Percentiles rank a stretch among this genome's conserved stretches.
Evolutionary conservation across 2,329 filamentous ascomycete species (phyloP).

Genomic region (Apiospora arundinis): DNA sequence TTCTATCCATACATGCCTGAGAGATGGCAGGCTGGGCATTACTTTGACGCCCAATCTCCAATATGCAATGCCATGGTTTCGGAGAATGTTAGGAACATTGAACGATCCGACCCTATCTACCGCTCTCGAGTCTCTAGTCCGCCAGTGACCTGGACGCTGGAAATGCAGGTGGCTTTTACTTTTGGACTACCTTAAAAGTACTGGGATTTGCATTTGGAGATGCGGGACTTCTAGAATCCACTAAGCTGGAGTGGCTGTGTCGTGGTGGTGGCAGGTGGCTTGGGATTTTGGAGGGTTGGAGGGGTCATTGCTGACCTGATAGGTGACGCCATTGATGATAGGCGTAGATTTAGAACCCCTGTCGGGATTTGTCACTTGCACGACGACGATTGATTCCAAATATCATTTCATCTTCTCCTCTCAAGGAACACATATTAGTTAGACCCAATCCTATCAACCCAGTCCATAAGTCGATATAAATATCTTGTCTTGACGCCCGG

Average conservation of each 20-base stretch:
- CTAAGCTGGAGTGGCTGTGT: background rate
- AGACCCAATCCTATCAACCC: background rate
- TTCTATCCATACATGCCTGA: background rate
- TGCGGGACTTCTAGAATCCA: background rate
- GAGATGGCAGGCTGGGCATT: background rate
- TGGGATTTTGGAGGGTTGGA: background rate
- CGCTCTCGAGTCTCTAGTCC: background rate
- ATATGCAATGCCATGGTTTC: background rate
- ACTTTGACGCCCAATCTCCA: conserved; percentile 1
- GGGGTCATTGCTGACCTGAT: conserved; percentile 18
- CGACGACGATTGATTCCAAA: conserved; percentile 22
- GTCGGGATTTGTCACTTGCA: conserved; percentile 7
- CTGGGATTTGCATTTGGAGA: background rate
- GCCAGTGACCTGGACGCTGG: no score
- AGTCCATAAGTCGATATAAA: background rate
- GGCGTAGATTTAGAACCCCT: background rate
- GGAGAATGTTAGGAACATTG: background rate
- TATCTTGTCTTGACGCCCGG: background rate
- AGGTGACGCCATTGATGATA: conserved; percentile 13
- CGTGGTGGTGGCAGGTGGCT: background rate
- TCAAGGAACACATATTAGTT: background rate
- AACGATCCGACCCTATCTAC: background rate
- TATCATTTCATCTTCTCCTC: background rate
- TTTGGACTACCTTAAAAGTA: background rate
- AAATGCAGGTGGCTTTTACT: background rate